These are phyloP conservation scores for Xylaria sp. DNA, from an alignment of 2,329 filamentous ascomycete species.

Conservation along the genomic window DNA sequence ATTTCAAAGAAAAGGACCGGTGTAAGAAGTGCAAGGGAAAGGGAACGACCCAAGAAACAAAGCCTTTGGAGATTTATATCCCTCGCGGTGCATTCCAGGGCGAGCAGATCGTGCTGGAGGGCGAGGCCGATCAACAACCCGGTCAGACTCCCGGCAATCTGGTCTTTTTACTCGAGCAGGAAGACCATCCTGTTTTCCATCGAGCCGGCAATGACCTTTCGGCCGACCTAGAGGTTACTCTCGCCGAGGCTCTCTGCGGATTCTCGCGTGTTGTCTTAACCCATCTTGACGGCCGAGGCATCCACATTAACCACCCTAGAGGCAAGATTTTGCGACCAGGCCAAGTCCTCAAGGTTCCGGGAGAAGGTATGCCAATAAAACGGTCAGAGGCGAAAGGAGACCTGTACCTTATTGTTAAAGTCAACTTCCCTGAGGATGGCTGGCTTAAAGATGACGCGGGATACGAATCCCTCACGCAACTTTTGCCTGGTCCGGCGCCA, in stretches of 20 bases:
- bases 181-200: conserved; percentile 74
- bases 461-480: conserved; percentile 64
- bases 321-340: conserved; percentile 79
- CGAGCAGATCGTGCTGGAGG: conserved; percentile 83
- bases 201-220: conserved; percentile 80
- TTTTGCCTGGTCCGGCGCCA: conserved; percentile 62
- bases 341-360: conserved; percentile 76
- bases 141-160: conserved; percentile 89
- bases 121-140: conserved; percentile 88
- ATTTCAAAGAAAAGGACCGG: conserved; percentile 92
- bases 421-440: conserved; percentile 82
- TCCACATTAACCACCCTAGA: conserved; percentile 71
- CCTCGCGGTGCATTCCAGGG: conserved; percentile 80
- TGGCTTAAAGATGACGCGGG: conserved; percentile 72
- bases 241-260: conserved; percentile 79
- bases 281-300: conserved; percentile 89
- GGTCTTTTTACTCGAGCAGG: conserved; percentile 79
- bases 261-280: conserved; percentile 87
- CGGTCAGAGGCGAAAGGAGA: conserved; percentile 78
- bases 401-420: conserved; percentile 77
- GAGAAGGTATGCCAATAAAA: conserved; percentile 94
- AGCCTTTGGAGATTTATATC: conserved; percentile 94
- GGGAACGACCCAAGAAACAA: conserved; percentile 79
- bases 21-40: conserved; percentile 99
- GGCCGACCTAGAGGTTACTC: conserved; percentile 71